phyloP scores from a whole-genome alignment of 2,329 filamentous ascomycete species.

The Beauveria bassiana region DNA sequence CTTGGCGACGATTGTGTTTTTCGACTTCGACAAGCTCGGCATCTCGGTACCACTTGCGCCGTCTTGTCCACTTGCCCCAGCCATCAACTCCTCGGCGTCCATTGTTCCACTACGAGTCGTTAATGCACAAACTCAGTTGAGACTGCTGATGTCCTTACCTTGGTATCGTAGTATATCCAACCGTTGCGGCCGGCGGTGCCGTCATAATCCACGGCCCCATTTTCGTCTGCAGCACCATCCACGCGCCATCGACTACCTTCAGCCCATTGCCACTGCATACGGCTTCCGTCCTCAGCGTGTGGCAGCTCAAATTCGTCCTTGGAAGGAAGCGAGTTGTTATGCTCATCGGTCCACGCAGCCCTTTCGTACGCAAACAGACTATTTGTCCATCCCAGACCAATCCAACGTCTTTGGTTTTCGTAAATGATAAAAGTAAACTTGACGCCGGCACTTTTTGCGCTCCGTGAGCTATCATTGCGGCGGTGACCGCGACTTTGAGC shows the following conservation, averaged over 20 bases:
- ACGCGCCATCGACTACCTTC: constrained; percentile 79
- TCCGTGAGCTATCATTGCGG: constrained; percentile 23
- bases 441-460: constrained; percentile 64
- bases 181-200: constrained; percentile 59
- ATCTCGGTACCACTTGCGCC: constrained; percentile 93
- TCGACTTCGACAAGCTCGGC: constrained; percentile 82
- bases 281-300: constrained; percentile 51
- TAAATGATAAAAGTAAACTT: constrained; percentile 95
- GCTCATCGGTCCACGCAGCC: constrained; percentile 90
- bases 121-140: constrained; percentile 61
- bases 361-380: constrained; percentile 87
- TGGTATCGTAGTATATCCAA: constrained; percentile 98
- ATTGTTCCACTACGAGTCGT: constrained; percentile 65
- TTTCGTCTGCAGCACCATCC: constrained; percentile 58
- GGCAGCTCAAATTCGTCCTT: constrained; percentile 62
- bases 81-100: constrained; percentile 78
- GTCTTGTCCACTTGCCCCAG: constrained; percentile 89
- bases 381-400: constrained; percentile 90
- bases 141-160: constrained; percentile 61
- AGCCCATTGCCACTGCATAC: constrained; percentile 66
- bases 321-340: constrained; percentile 70
- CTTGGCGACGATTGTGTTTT: constrained; percentile 26
- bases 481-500: constrained; percentile 16
- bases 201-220: constrained; percentile 40
- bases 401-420: constrained; percentile 92